These are phyloP conservation scores for Pseudocercospora musae DNA, from an alignment of 2,329 filamentous ascomycete genomes.

Conservation along the genomic window DNA sequence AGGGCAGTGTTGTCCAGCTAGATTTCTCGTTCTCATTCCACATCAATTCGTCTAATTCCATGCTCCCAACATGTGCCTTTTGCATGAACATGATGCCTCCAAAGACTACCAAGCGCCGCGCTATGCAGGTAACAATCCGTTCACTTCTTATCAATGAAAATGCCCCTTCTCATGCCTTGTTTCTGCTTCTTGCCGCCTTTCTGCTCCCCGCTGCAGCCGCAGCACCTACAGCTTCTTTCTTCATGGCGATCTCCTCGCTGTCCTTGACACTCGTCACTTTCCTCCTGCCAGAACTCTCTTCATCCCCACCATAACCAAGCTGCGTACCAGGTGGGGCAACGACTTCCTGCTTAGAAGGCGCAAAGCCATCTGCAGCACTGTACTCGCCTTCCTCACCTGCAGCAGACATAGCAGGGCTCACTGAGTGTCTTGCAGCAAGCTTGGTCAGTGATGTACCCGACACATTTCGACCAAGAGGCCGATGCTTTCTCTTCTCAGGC, in stretches of 20 bases:
- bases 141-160: neutral
- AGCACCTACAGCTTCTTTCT: constrained; percentile 2
- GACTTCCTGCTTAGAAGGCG: constrained; percentile 10
- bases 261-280: constrained; percentile 33
- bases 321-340: constrained; percentile 32
- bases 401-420: constrained; percentile 9
- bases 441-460: constrained; percentile 25
- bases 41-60: neutral
- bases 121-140: neutral
- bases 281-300: constrained; percentile 23
- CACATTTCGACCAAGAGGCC: constrained; percentile 31
- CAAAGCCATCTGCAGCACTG: constrained; percentile 24
- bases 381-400: constrained; percentile 9
- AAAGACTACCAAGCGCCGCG: neutral
- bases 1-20: neutral
- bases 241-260: constrained; percentile 13
- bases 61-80: neutral
- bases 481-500: constrained; percentile 28
- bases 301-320: constrained; percentile 31
- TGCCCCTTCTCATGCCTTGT: constrained; percentile 5
- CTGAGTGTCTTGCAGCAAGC: constrained; percentile 1
- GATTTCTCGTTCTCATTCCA: neutral
- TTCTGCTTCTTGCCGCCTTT: constrained; percentile 1
- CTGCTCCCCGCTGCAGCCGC: constrained; percentile 9
- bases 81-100: neutral